Percentiles rank a stretch among this genome's conserved stretches.
Conservation (phyloP, 768 basidiomycete genomes). For the Paxillus ammoniavirescens region DNA sequence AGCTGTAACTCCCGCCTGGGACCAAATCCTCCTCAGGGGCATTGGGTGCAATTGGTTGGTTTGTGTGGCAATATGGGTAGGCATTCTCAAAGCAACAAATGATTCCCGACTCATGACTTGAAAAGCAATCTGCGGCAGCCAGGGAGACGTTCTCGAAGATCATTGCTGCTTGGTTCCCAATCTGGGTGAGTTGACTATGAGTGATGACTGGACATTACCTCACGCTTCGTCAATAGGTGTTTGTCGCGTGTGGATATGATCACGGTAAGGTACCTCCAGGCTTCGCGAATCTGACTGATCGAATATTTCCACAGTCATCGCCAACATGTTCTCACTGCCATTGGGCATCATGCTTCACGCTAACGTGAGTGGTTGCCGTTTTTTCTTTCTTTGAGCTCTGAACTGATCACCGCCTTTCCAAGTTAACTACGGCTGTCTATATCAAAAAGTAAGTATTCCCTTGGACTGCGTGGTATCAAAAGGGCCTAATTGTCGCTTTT, state of each 20-base stretch:
- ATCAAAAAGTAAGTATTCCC: conserved; percentile 56
- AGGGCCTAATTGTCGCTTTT: not conserved
- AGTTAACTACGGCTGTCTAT: conserved; percentile 45
- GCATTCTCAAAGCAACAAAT: conserved; percentile 18
- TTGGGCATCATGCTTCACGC: conserved; percentile 71
- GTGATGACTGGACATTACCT: not conserved
- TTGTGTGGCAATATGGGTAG: conserved; percentile 69
- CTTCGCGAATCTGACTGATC: not conserved
- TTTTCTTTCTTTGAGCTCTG: not conserved
- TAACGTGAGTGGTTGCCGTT: conserved; percentile 41
- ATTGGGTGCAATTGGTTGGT: conserved; percentile 81
- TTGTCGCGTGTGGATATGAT: conserved; percentile 69
- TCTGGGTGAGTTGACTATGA: conserved; percentile 51
- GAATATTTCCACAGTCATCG: conserved; percentile 45
- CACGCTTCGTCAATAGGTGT: conserved; percentile 41
- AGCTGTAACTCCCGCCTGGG: conserved; percentile 63
- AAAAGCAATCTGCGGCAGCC: conserved; percentile 67
- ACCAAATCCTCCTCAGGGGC: conserved; percentile 70
- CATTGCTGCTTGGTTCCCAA: conserved; percentile 68
- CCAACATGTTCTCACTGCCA: conserved; percentile 76
- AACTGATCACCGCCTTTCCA: conserved; percentile 2
- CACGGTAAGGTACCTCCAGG: conserved; percentile 46
- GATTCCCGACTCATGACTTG: conserved; percentile 1
- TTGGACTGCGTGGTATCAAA: not conserved
- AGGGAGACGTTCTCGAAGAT: conserved; percentile 71